These are phyloP conservation scores for Cryptococcus jaspeensis DNA, from an alignment of 1,284 basidiomycete species.

Conservation along the genomic window DNA sequence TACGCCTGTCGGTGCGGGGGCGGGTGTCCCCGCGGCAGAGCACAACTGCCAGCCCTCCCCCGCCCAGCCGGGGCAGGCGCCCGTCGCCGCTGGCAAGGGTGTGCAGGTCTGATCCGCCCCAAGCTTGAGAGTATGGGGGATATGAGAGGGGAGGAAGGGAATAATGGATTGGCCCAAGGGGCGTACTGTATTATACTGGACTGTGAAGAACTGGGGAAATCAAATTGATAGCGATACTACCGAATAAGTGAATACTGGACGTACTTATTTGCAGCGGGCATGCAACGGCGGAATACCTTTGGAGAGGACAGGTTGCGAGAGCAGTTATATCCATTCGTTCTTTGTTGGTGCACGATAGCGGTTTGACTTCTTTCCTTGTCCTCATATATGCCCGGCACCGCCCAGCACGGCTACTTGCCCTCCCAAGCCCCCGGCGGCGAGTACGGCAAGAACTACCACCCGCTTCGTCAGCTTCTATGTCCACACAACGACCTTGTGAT, in stretches of 20 bases:
- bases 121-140: neutral
- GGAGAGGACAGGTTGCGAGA: neutral
- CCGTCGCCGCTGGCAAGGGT: neutral
- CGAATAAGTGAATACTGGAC: neutral
- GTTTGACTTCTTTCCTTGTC: neutral
- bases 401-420: too few relatives aligned
- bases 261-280: too few relatives aligned
- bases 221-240: neutral
- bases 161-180: too few relatives aligned
- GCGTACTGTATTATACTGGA: too few relatives aligned
- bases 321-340: neutral
- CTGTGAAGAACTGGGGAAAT: too few relatives aligned
- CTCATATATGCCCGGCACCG: too few relatives aligned
- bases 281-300: too few relatives aligned
- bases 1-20: neutral
- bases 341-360: neutral
- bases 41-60: neutral
- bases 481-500: neutral
- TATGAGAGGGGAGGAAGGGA: neutral
- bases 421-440: slow-evolving; percentile 26
- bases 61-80: neutral
- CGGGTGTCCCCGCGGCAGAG: neutral
- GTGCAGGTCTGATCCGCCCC: neutral
- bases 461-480: slow-evolving; percentile 1
- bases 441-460: slow-evolving; percentile 38